Conservation (phyloP, 1,284 basidiomycete species). For the Xanthoconium separans region DNA sequence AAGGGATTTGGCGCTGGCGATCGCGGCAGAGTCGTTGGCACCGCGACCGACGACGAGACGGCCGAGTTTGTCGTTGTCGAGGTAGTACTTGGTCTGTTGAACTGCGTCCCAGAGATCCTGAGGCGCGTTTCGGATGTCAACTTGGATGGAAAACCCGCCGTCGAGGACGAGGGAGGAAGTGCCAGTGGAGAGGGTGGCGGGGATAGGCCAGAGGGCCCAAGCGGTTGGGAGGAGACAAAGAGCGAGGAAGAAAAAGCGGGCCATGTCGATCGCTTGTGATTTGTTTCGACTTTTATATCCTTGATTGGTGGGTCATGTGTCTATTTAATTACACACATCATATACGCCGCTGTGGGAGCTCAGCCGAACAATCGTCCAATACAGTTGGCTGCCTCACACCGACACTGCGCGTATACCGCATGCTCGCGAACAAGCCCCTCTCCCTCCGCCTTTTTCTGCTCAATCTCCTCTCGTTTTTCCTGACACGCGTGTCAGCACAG, state of each 20-base stretch:
- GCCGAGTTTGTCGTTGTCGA: constrained; percentile 50
- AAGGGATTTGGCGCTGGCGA: constrained; percentile 33
- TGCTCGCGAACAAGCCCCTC: constrained; percentile 21
- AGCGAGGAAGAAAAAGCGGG: constrained; percentile 1
- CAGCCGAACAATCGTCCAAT: constrained; percentile 35
- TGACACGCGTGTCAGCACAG: constrained; percentile 4
- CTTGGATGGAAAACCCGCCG: constrained; percentile 45
- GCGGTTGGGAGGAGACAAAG: constrained; percentile 16
- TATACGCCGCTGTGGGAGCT: background rate
- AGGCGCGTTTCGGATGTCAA: constrained; percentile 40
- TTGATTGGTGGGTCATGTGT: constrained; percentile 4
- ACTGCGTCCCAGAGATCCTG: constrained; percentile 43
- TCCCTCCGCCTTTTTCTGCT: constrained; percentile 3
- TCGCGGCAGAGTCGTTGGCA: constrained; percentile 33
- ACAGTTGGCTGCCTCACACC: constrained; percentile 52
- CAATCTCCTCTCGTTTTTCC: constrained; percentile 23
- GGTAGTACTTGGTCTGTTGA: constrained; percentile 38
- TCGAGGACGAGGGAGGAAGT: constrained; percentile 50
- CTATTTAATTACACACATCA: background rate
- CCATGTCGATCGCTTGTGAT: constrained; percentile 1
- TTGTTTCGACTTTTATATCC: background rate
- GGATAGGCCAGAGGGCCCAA: constrained; percentile 56
- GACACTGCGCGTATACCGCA: constrained; percentile 50
- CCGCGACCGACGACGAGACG: constrained; percentile 55
- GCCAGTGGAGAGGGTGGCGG: constrained; percentile 50